A percentile compares a stretch with the other conserved stretches of the same genome.
Conservation (phyloP, 768 basidiomycete species). For the Artomyces pyxidatus region DNA sequence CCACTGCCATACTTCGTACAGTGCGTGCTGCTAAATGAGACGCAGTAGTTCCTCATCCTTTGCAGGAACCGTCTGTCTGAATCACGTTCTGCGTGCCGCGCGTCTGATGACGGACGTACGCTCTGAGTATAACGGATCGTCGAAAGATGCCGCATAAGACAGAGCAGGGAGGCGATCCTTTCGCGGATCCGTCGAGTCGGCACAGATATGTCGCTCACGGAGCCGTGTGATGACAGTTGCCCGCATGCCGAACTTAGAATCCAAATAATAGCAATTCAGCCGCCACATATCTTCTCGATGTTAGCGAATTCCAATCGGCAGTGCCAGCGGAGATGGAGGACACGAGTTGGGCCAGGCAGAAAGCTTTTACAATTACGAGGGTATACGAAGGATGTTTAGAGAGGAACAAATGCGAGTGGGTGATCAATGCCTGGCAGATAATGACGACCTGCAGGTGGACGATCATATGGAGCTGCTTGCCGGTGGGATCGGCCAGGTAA, state of each 20-base stretch:
- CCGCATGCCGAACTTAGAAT: conserved; percentile 96
- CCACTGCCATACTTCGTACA: no score
- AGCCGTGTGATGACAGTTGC: conserved; percentile 81
- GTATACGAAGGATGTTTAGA: conserved; percentile 91
- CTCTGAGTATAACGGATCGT: conserved; percentile 91
- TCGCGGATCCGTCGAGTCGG: conserved; percentile 23
- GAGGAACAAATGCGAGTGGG: conserved; percentile 91
- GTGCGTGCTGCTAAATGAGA: no score
- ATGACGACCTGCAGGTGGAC: conserved; percentile 96
- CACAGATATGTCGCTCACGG: conserved; percentile 52
- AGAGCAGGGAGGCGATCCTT: conserved; percentile 66
- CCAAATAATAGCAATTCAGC: conserved; percentile 98
- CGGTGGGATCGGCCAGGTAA: conserved; percentile 39
- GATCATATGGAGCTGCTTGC: conserved; percentile 77
- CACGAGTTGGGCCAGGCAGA: conserved; percentile 88
- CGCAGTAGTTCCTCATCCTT: conserved; percentile 81
- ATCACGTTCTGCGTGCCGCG: conserved; percentile 82
- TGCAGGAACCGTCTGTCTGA: conserved; percentile 71
- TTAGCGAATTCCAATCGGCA: conserved; percentile 90
- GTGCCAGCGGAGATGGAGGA: conserved; percentile 94
- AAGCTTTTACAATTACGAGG: conserved; percentile 75
- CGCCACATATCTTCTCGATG: conserved; percentile 73
- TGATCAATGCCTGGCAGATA: conserved; percentile 97
- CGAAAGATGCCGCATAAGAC: conserved; percentile 82
- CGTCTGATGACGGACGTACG: conserved; percentile 90